Base-by-base conservation (phyloP, 805 yeast genomes). In the Kluyveromyces wickerhamii region DNA sequence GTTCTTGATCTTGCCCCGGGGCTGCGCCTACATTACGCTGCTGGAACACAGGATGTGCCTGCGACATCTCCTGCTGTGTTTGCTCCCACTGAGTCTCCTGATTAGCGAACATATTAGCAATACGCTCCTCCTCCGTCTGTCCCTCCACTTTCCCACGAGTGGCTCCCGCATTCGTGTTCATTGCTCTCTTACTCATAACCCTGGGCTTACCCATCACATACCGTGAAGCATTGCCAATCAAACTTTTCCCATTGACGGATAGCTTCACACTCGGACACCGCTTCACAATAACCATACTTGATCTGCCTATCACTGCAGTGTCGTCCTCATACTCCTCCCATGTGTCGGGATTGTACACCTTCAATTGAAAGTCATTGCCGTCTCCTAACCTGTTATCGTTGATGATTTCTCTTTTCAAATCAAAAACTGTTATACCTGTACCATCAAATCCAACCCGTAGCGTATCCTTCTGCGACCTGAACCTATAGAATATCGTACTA, bases 81-180 rank as follows among this genome's bases (percentile, higher is more conserved):
- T 82, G 85, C 36, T 81, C 81, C 99, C 99, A 92, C 42, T 84
- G 95, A 46, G 81, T 87, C 39, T 83, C 84, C 59, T 94, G 97
- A 35, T 82, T 87, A 23, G 82, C 87, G 59, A 92, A 86, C 95
- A 92, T 87, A 48, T 78, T 74, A 38, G 79, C 77, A 52, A 92
- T 85, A 62, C 81, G 72, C 45, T 88, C 97, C 42, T 85, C 95
- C 60, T 92, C 98, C 2, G 77, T 65, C 38, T 71, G 57, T 24
- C 67, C 69, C 27, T 67, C 69, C 25, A 65, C 68, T 5, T 63
- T 52, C 18, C 49, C 27, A n/a, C 47, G 35, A 8, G 44, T 38
- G 21, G 52, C 36, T 6, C 27, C 8, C 1, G 53, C 42, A 4
- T 46, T 27, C 23, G 32, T 29, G 16, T 33, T 11, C 22, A 25